Percentiles rank a stretch among this genome's conserved stretches.
phyloP scores from a whole-genome alignment of 768 basidiomycete genomes.

The Termitomyces sp. region DNA sequence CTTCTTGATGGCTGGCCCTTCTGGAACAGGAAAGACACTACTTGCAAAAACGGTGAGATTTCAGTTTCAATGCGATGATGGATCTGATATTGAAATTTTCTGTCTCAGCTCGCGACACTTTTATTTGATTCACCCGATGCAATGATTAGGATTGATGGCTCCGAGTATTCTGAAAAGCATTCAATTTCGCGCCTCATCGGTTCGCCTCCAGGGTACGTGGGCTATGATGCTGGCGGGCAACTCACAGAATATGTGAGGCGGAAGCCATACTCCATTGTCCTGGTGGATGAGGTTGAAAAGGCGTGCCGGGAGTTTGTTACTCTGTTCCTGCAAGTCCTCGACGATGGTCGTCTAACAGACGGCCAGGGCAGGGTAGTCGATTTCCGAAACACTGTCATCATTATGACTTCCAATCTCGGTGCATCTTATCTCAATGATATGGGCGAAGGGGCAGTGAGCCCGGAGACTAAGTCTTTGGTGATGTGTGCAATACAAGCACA shows the following conservation, averaged over 20 bases:
- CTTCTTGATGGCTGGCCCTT: slow-evolving; percentile 90
- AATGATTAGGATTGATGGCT: slow-evolving; percentile 90
- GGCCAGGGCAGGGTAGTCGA: slow-evolving; percentile 87
- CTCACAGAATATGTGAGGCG: slow-evolving; percentile 91
- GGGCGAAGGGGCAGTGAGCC: slow-evolving; percentile 62
- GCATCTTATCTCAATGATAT: slow-evolving; percentile 72
- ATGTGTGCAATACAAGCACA: slow-evolving; percentile 76
- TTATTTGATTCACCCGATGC: slow-evolving; percentile 90
- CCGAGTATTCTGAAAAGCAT: slow-evolving; percentile 83
- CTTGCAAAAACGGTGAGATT: slow-evolving; percentile 78
- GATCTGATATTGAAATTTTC: neutral
- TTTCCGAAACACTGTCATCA: slow-evolving; percentile 89
- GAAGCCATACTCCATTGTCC: slow-evolving; percentile 82
- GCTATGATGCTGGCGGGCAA: slow-evolving; percentile 86
- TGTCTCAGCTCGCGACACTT: slow-evolving; percentile 69
- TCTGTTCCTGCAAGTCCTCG: slow-evolving; percentile 71
- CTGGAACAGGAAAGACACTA: slow-evolving; percentile 87
- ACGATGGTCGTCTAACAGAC: slow-evolving; percentile 89
- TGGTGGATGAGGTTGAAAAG: slow-evolving; percentile 91
- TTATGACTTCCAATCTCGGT: slow-evolving; percentile 92
- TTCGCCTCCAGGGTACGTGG: slow-evolving; percentile 84
- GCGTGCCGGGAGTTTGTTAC: slow-evolving; percentile 63
- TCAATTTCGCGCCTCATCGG: slow-evolving; percentile 49
- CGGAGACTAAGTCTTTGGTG: slow-evolving; percentile 59
- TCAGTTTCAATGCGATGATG: neutral